These are phyloP conservation scores for Wickerhamiella infanticola DNA, from an alignment of 1,139 yeast genomes.

Conservation along the genomic window DNA sequence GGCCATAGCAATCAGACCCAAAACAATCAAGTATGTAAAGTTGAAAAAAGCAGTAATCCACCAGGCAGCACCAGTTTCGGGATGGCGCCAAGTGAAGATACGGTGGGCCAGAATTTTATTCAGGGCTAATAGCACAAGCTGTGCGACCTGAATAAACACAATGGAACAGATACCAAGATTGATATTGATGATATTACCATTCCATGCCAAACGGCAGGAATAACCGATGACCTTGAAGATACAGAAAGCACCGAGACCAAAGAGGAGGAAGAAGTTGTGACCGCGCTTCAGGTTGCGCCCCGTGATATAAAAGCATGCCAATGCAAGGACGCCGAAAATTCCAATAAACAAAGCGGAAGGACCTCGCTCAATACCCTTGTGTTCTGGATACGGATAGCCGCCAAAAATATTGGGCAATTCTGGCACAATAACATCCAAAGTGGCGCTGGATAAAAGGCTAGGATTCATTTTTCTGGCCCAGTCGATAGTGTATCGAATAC, in stretches of 20 bases:
- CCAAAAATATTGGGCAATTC: slow-evolving; percentile 46
- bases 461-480: slow-evolving; percentile 22
- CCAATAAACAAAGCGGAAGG: slow-evolving; percentile 46
- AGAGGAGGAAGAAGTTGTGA: slow-evolving; percentile 45
- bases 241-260: slow-evolving; percentile 42
- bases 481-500: slow-evolving; percentile 21
- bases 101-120: slow-evolving; percentile 62
- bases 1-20: slow-evolving; percentile 49
- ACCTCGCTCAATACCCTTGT: slow-evolving; percentile 32
- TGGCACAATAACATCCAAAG: slow-evolving; percentile 21
- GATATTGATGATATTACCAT: slow-evolving; percentile 32
- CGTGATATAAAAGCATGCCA: slow-evolving; percentile 38
- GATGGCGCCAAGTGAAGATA: slow-evolving; percentile 70
- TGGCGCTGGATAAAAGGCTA: slow-evolving; percentile 17
- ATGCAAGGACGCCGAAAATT: slow-evolving; percentile 34
- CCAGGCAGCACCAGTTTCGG: slow-evolving; percentile 48
- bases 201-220: slow-evolving; percentile 46
- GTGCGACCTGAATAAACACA: slow-evolving; percentile 37
- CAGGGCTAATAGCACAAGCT: slow-evolving; percentile 36
- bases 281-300: slow-evolving; percentile 39
- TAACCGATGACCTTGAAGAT: slow-evolving; percentile 43
- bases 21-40: slow-evolving; percentile 36
- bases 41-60: slow-evolving; percentile 35
- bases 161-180: slow-evolving; percentile 44
- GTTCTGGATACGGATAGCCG: slow-evolving; percentile 36